Percentiles rank a stretch among this genome's conserved stretches.
These are phyloP conservation scores for Hura crepitans DNA, from an alignment of 441 rosid genomes.

Conservation along the genomic window DNA sequence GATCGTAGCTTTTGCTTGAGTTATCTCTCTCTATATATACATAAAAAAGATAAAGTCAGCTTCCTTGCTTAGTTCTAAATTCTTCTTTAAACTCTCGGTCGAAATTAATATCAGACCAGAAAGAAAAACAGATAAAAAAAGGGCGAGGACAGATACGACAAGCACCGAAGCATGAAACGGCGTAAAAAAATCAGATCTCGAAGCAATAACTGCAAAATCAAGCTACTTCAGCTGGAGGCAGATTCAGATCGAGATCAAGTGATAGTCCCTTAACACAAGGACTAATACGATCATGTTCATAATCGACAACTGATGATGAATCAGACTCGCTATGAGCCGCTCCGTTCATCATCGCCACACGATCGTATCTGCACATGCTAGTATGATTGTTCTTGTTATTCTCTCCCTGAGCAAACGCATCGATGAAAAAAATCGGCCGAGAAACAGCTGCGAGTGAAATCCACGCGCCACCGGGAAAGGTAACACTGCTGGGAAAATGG, in stretches of 20 bases:
- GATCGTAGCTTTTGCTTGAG: neutral
- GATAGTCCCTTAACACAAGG: conserved; percentile 26
- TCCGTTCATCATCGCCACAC: conserved; percentile 13
- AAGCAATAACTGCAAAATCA: neutral
- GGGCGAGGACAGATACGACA: neutral
- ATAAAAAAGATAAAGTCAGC: conserved; percentile 20
- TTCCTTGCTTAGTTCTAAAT: conserved; percentile 10
- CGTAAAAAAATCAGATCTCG: neutral
- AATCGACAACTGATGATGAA: conserved; percentile 56
- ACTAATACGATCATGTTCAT: conserved; percentile 25
- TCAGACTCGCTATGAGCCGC: conserved; percentile 51
- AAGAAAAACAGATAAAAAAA: neutral
- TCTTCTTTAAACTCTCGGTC: neutral
- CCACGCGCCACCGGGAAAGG: conserved; percentile 26
- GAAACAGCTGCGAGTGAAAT: conserved; percentile 31
- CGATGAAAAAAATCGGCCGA: conserved; percentile 47
- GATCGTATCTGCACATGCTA: conserved; percentile 25
- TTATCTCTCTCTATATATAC: conserved; percentile 18
- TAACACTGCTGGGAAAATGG: neutral
- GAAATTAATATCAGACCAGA: neutral
- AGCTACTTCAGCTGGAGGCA: conserved; percentile 35
- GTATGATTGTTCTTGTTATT: neutral
- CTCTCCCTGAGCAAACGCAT: conserved; percentile 32
- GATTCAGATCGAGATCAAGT: conserved; percentile 56
- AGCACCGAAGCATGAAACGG: conserved; percentile 6